Base-by-base conservation (phyloP, 2,329 filamentous ascomycete genomes). In the Fusarium abutilonis region DNA sequence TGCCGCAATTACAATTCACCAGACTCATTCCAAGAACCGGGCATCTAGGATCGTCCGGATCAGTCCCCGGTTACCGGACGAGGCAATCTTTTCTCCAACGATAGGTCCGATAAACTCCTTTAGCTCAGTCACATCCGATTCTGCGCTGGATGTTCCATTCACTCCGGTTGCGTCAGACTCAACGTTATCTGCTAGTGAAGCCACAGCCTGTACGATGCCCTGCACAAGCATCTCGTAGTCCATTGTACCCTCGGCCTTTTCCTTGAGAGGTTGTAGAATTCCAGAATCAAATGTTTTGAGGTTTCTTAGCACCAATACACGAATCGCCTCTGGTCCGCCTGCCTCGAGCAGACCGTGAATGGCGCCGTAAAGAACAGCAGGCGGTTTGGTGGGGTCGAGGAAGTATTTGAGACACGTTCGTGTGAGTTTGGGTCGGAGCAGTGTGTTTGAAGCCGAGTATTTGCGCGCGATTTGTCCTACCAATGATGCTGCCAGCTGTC, bases 351-450 rank as follows among this genome's bases (percentile, higher is more conserved):
- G 80, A 2, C 93, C 94, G 28, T 88, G 85, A 19, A 99, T 84
- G 7, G 94, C 92, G 40, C 95, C 95, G 73, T 95, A 99, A 70
- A 97, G 91, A 1, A 94, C 89, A 2, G 91, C 87, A 0, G 93
- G 85, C 0, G 93, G 88, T 72, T 93, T 92, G 39, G 88, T 87
- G 0, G 92, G 91, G 70, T 97, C 93, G 28, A 99, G 84, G 75
- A 97, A 94, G 70, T 90, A 88, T 78, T 97, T 97, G 31, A 98
- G 84, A 71, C 93, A 97, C 0, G 93, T 95, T n/a, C 95, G 86
- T 4, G 93, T 93, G 28, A 99, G 88, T 63, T 96, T 91, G 3
- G 93, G 89, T 54, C 93, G 92, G 23, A 98, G 85, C 13, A 92
- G 89, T 39, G 90, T 88, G 55, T 93, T 96, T 5, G 88, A 89